These are phyloP conservation scores for Penicillium chermesinum DNA, from an alignment of 495 filamentous ascomycete species.

Conservation along the genomic window DNA sequence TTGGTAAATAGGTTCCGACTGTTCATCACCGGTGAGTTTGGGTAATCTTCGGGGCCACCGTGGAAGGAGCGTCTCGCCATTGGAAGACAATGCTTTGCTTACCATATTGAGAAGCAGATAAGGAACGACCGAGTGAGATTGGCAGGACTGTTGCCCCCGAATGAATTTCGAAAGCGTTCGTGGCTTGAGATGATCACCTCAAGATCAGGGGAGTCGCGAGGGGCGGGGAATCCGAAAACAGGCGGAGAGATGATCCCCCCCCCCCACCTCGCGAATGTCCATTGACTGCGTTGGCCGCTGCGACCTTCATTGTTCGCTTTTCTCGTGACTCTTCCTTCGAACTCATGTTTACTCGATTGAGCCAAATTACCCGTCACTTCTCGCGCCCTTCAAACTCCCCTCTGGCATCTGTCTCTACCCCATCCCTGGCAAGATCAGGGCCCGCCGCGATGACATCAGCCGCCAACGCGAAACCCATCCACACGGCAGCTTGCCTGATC, in stretches of 20 bases:
- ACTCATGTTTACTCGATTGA: constrained; percentile 70
- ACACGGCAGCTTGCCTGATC: constrained; percentile 89
- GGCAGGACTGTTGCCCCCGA: neutral
- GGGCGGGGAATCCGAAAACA: constrained; percentile 17
- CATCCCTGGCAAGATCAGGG: constrained; percentile 30
- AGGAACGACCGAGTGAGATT: neutral
- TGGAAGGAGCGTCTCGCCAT: no score
- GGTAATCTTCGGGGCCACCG: neutral
- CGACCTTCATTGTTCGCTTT: no score
- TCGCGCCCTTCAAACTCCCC: constrained; percentile 50
- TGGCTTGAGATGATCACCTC: constrained; percentile 3
- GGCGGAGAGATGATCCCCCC: constrained; percentile 16
- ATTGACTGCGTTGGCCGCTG: no score
- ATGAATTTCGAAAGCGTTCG: no score
- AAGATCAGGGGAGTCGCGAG: constrained; percentile 4
- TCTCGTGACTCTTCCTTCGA: neutral
- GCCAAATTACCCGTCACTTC: constrained; percentile 68
- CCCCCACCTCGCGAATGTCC: constrained; percentile 14
- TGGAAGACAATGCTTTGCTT: no score
- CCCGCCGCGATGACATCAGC: constrained; percentile 52
- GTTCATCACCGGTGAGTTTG: neutral
- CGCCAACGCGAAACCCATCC: constrained; percentile 56
- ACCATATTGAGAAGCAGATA: neutral
- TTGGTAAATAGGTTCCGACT: neutral
- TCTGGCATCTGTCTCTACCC: constrained; percentile 28